These are phyloP conservation scores for Cytospora chrysosperma DNA, from an alignment of 2,329 filamentous ascomycete species.

Conservation along the genomic window DNA sequence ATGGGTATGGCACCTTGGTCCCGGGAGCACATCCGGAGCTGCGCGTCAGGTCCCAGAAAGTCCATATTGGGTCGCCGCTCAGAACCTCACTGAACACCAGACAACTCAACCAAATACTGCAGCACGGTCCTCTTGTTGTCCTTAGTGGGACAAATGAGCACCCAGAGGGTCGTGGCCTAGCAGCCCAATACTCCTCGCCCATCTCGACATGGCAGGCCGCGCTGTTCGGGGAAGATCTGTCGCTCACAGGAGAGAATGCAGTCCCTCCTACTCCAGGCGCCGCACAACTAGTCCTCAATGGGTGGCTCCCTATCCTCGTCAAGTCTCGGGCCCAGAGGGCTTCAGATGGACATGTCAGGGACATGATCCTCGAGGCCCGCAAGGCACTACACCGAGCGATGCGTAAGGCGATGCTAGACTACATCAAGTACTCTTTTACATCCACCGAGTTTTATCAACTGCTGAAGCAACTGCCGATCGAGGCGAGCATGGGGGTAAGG, in stretches of 20 bases:
- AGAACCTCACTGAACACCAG: neutral
- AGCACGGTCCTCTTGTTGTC: slow-evolving; percentile 1
- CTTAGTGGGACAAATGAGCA: slow-evolving; percentile 1
- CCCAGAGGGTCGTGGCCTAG: neutral
- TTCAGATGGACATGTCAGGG: slow-evolving; percentile 4
- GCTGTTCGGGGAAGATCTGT: slow-evolving; percentile 2
- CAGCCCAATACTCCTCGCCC: slow-evolving; percentile 13
- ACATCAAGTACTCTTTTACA: neutral
- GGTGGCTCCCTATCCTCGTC: slow-evolving; percentile 16
- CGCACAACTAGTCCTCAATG: slow-evolving; percentile 5
- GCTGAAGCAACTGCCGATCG: slow-evolving; percentile 1
- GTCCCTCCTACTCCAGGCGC: neutral
- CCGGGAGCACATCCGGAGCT: slow-evolving; percentile 2
- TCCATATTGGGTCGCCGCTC: slow-evolving; percentile 4
- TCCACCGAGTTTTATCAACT: neutral
- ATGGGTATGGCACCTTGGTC: neutral
- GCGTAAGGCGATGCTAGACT: slow-evolving; percentile 10
- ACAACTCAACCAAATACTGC: slow-evolving; percentile 2
- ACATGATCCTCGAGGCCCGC: slow-evolving; percentile 7
- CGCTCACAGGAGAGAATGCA: neutral
- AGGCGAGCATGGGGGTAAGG: neutral
- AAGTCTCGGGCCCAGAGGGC: slow-evolving; percentile 2
- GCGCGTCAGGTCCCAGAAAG: slow-evolving; percentile 2
- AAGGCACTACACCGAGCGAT: neutral
- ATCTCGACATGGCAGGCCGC: slow-evolving; percentile 10